Evolutionary conservation across 768 basidiomycete species (phyloP).

Genomic region (Rhizopogon sp.): DNA sequence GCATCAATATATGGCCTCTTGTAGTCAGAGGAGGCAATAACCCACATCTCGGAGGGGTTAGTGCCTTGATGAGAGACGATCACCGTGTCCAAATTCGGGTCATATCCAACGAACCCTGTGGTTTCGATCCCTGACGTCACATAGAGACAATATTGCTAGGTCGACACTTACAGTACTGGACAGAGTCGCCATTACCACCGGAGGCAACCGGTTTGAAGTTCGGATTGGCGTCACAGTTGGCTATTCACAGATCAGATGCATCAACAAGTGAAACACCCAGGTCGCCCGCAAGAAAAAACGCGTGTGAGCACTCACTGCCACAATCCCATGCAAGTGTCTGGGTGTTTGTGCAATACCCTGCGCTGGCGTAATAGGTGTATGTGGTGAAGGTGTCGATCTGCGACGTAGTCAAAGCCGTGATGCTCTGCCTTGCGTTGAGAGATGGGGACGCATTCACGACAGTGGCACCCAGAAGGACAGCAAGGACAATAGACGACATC

Average conservation of each 20-base stretch:
- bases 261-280: neutral
- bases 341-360: conserved; percentile 44
- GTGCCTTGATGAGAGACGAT: conserved; percentile 36
- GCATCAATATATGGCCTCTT: neutral
- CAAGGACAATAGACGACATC: conserved; percentile 16
- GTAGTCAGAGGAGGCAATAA: neutral
- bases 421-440: conserved; percentile 30
- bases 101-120: conserved; percentile 52
- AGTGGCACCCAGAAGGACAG: conserved; percentile 10
- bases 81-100: conserved; percentile 30
- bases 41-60: conserved; percentile 24
- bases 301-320: conserved; percentile 36
- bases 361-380: conserved; percentile 46
- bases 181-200: conserved; percentile 38
- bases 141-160: neutral
- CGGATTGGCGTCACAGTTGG: conserved; percentile 43
- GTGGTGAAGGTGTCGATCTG: conserved; percentile 41
- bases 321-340: conserved; percentile 47
- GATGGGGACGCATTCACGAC: conserved; percentile 16
- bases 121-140: neutral
- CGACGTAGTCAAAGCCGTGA: conserved; percentile 33
- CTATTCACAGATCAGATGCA: conserved; percentile 17
- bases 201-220: conserved; percentile 42
- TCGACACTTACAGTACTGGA: conserved; percentile 37
- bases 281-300: neutral